These are phyloP conservation scores for Zarea fungicola DNA, from an alignment of 2,329 filamentous ascomycete genomes.

Conservation along the genomic window DNA sequence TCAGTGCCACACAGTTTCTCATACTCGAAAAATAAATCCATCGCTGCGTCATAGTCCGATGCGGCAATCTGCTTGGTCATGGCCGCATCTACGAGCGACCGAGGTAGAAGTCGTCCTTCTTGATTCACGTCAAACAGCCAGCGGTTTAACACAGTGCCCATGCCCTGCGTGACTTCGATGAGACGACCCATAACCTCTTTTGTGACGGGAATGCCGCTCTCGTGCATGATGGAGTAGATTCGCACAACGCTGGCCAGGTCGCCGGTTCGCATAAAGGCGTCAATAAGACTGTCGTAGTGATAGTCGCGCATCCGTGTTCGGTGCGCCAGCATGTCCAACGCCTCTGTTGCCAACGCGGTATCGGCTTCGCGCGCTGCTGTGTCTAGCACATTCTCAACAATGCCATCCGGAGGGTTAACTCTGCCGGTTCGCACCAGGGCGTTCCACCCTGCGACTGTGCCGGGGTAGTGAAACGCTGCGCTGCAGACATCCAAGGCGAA, in stretches of 20 bases:
- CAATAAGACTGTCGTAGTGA: constrained; percentile 77
- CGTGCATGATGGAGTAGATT: constrained; percentile 68
- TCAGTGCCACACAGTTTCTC: background rate
- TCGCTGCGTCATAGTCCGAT: background rate
- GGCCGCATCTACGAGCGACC: too few relatives aligned
- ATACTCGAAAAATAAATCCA: background rate
- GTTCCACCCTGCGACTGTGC: constrained; percentile 68
- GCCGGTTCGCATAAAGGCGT: constrained; percentile 56
- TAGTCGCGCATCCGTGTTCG: constrained; percentile 50
- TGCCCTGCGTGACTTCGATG: constrained; percentile 32
- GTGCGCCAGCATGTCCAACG: constrained; percentile 47
- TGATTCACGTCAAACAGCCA: background rate
- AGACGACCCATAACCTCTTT: background rate
- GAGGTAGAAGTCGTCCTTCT: too few relatives aligned
- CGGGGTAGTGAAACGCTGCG: constrained; percentile 55
- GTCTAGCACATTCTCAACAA: constrained; percentile 63
- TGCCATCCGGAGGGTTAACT: constrained; percentile 49
- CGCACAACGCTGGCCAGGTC: constrained; percentile 64
- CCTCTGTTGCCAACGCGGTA: constrained; percentile 61
- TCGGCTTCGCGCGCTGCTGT: constrained; percentile 67
- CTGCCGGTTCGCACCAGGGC: constrained; percentile 46
- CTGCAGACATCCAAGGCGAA: constrained; percentile 74
- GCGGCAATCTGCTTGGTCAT: background rate
- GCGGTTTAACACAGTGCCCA: background rate
- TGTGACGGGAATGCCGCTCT: constrained; percentile 22